Base-by-base conservation (phyloP, 2,329 filamentous ascomycete genomes). In the Zalaria sp. region DNA sequence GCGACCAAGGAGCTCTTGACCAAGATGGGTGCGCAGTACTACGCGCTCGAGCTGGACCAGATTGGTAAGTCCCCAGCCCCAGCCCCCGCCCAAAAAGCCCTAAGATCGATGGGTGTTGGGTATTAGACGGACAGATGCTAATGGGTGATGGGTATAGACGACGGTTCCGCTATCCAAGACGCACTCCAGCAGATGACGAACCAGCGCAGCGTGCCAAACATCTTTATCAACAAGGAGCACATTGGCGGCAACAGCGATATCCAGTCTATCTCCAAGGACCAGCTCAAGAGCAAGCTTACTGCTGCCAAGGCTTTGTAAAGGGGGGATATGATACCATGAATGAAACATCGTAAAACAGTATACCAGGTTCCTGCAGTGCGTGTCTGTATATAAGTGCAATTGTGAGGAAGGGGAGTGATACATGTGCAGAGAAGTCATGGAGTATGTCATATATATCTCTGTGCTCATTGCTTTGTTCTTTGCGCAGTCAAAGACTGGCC, bases 181-280 rank as follows among this genome's bases (percentile, higher is more conserved):
- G 86, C 87, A 26, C 83, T 98, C 46, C 63, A 75, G 52, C 74
- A 89, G 49, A 75, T 96, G 55, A 85, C 79, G 43, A 72, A 75
- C 61, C 91, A 98, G 73, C 73, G 79, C 56, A 89, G 84, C 55
- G 91, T 98, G 4, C 91, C 91, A 55, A 96, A 96, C 71, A 83
- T 94, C 68, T 96, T 83, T 72, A 96, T 98, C 65, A 68, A 68
- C 53, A 68, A 87, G 68, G 69, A 93, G 70, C 89, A 95, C 67
- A 93, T 98, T 61, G 91, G 91, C 49, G 91, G 91, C 52, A 96
- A 96, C 76, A 93, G 86, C 25, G 89, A 91, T 53, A 63, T 93
- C 49, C 81, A 88, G 66, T 71, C 66, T 41, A 40, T 48, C n/a
- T 38, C 39, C 29, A 43, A 44, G 43, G 39, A 46, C 35, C 37